Evolutionary conservation across 2,329 filamentous ascomycete genomes (phyloP).

Genomic region (Arthroderma uncinatum): DNA sequence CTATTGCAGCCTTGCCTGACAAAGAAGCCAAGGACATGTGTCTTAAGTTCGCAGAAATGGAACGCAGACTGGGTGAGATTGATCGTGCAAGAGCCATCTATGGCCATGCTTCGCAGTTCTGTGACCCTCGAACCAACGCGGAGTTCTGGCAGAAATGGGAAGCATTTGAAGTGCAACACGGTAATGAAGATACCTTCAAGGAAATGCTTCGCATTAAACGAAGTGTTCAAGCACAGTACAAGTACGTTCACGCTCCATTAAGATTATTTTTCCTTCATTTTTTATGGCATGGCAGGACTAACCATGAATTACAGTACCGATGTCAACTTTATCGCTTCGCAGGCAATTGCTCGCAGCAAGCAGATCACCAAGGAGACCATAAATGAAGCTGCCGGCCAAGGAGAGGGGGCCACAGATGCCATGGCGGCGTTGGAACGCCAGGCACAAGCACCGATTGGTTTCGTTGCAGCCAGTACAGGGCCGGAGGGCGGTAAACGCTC

Average conservation of each 20-base stretch:
- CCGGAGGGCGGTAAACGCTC: slow-evolving; percentile 51
- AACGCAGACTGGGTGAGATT: slow-evolving; percentile 80
- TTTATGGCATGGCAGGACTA: not conserved
- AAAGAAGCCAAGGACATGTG: slow-evolving; percentile 94
- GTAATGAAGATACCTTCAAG: slow-evolving; percentile 98
- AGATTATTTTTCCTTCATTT: not conserved
- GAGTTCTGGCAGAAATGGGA: slow-evolving; percentile 97
- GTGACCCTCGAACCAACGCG: slow-evolving; percentile 80
- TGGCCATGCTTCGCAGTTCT: slow-evolving; percentile 92
- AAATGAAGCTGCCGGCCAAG: slow-evolving; percentile 34
- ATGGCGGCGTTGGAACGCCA: slow-evolving; percentile 85
- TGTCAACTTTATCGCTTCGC: slow-evolving; percentile 94
- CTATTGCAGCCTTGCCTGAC: slow-evolving; percentile 87
- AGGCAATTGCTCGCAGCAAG: slow-evolving; percentile 76
- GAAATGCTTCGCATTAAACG: slow-evolving; percentile 98
- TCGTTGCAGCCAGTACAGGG: slow-evolving; percentile 74
- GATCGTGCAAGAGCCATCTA: slow-evolving; percentile 93
- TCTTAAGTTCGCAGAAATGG: slow-evolving; percentile 96
- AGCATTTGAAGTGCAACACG: slow-evolving; percentile 90
- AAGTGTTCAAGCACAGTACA: slow-evolving; percentile 94
- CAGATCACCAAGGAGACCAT: slow-evolving; percentile 34
- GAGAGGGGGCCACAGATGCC: slow-evolving; percentile 53
- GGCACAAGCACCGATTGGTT: slow-evolving; percentile 76
- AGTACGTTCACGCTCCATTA: slow-evolving; percentile 41
- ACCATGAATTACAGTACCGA: slow-evolving; percentile 53